Conservation (phyloP, 2,329 filamentous ascomycete species). For the Cladosporium phlei region DNA sequence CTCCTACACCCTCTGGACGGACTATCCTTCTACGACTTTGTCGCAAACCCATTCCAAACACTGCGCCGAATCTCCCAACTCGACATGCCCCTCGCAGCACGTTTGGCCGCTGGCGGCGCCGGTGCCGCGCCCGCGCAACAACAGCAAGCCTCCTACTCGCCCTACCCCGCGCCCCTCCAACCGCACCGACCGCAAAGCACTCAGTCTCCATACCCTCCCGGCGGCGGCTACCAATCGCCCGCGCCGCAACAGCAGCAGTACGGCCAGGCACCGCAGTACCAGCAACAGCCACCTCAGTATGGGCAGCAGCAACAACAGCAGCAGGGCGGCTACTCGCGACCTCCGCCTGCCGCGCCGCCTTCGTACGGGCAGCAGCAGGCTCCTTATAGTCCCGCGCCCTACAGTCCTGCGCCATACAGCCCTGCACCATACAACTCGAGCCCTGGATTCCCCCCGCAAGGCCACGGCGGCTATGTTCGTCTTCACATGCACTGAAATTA, state of each 20-base stretch:
- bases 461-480: constrained; percentile 32
- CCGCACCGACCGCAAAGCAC: constrained; percentile 13
- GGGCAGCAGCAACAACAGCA: constrained; percentile 18
- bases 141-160: constrained; percentile 28
- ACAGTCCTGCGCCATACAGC: constrained; percentile 27
- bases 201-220: constrained; percentile 28
- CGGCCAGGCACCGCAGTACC: constrained; percentile 7
- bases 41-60: not conserved
- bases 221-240: constrained; percentile 18
- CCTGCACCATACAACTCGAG: constrained; percentile 28
- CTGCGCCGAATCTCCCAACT: not conserved
- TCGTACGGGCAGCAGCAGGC: constrained; percentile 19
- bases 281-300: constrained; percentile 10
- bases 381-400: constrained; percentile 18
- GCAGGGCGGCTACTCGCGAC: constrained; percentile 28
- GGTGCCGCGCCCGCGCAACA: constrained; percentile 32
- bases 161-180: constrained; percentile 39
- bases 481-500: constrained; percentile 1
- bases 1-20: constrained; percentile 6
- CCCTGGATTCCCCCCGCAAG: constrained; percentile 24
- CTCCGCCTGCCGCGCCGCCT: constrained; percentile 22
- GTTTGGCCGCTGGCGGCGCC: constrained; percentile 25
- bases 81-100: constrained; percentile 28
- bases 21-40: constrained; percentile 7
- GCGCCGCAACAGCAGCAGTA: constrained; percentile 18